Base-by-base conservation (phyloP, 192 early-diverging fungal genomes). In the Coemansia sp. region DNA sequence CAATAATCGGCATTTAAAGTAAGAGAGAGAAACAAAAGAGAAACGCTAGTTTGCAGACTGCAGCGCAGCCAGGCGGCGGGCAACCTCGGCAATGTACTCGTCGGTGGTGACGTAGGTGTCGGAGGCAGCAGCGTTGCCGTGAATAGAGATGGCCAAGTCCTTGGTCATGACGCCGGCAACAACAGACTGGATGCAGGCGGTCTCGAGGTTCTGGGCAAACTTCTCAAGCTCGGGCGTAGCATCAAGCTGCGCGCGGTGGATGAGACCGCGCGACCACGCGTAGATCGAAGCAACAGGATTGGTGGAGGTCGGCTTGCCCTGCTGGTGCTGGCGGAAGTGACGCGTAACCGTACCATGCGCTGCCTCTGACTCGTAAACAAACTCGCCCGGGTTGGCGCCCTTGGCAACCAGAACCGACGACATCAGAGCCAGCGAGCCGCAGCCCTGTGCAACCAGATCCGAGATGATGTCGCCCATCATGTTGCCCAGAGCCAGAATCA, bases 251-350 rank as follows among this genome's bases (percentile, higher is more conserved):
- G 95, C 94, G 52, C 96, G 92, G 78, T 97, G 95, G 28, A 86
- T 89, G 38, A 98, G 84, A 55, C 96, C 96, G 46, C 95, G 91
- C 42, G 93, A 87, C 91, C 91, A 93, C 44, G 96, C 96, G 73
- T 94, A 98, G 77, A 98, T 97, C 28, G 89, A 92, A 21, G 96
- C 96, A 55, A 98, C 91, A 0, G 96, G 92, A 88, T 98, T 98
- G 71, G 96, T 98, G 26, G 88, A 90, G 3, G 96, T 98, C 67
- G 91, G 85, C 31, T 89, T 86, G 63, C 96, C 96, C 81, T 92
- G 90, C 78, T 98, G 96, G 85, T 98, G 93, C 75, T 96, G 92
- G 58, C 90, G 85, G 85, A 90, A 95, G 79, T 94, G 94, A 49
- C 93, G 88, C 18, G 94, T 96, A 50, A 98, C 95, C 18, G 95